These are phyloP conservation scores for Leccinum fuscescens DNA, from an alignment of 1,284 basidiomycete species.

Conservation along the genomic window DNA sequence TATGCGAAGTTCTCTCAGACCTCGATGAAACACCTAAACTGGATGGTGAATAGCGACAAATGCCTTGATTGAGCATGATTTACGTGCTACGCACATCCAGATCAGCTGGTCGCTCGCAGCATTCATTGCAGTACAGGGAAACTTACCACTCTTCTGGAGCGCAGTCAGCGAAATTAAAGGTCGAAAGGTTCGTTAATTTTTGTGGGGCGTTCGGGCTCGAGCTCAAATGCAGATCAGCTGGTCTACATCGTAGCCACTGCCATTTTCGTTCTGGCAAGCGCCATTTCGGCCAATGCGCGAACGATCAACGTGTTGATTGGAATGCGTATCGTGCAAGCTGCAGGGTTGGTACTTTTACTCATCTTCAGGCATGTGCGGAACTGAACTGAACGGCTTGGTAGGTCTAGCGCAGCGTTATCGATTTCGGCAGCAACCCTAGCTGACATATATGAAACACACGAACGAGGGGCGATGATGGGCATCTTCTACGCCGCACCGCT, in stretches of 20 bases:
- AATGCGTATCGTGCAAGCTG: constrained; percentile 69
- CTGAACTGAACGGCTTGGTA: constrained; percentile 27
- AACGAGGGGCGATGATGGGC: constrained; percentile 80
- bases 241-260: constrained; percentile 65
- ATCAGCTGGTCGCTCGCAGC: constrained; percentile 74
- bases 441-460: constrained; percentile 77
- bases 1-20: constrained; percentile 29
- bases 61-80: constrained; percentile 59
- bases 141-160: constrained; percentile 68
- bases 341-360: constrained; percentile 44
- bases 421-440: constrained; percentile 82
- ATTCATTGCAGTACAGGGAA: constrained; percentile 80
- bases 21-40: constrained; percentile 18
- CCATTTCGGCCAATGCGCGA: constrained; percentile 59
- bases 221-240: constrained; percentile 37
- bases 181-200: constrained; percentile 55
- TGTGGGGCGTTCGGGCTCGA: neutral
- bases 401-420: constrained; percentile 73
- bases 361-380: neutral
- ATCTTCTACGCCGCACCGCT: constrained; percentile 68
- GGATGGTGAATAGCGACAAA: constrained; percentile 52
- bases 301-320: constrained; percentile 69
- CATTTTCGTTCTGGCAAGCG: constrained; percentile 64
- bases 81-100: constrained; percentile 64
- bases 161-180: constrained; percentile 78